Evolutionary conservation across 1,284 basidiomycete species (phyloP).

Genomic region (Stygiomarasmius scandens): DNA sequence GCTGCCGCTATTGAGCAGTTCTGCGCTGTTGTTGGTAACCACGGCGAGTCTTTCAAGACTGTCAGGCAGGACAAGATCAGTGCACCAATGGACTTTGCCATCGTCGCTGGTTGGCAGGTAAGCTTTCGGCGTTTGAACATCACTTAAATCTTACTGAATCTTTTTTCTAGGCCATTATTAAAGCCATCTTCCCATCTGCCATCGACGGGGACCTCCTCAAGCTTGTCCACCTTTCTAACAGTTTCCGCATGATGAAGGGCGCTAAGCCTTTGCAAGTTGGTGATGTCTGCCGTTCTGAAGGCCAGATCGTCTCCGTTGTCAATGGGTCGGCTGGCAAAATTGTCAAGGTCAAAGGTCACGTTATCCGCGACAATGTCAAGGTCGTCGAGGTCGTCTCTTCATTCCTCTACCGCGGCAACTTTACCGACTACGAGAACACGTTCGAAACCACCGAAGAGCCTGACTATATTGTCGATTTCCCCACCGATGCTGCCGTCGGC

Average conservation of each 20-base stretch:
- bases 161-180: conserved; percentile 84
- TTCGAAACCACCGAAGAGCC: conserved; percentile 92
- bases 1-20: conserved; percentile 83
- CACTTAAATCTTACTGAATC: conserved; percentile 1
- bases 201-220: conserved; percentile 95
- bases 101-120: conserved; percentile 97
- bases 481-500: conserved; percentile 81
- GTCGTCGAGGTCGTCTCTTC: conserved; percentile 94
- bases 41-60: conserved; percentile 88
- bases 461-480: conserved; percentile 82
- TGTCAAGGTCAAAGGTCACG: conserved; percentile 89
- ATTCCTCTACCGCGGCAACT: conserved; percentile 96
- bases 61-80: conserved; percentile 70
- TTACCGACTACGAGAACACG: conserved; percentile 92
- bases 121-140: conserved; percentile 24
- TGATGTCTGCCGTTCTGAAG: conserved; percentile 90
- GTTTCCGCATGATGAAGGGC: conserved; percentile 87
- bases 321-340: conserved; percentile 94
- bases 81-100: conserved; percentile 98
- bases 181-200: conserved; percentile 89
- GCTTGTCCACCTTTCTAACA: conserved; percentile 96
- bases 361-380: conserved; percentile 73
- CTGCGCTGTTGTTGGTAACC: conserved; percentile 93
- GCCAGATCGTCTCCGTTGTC: conserved; percentile 86
- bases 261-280: conserved; percentile 80